A percentile compares a stretch with the other conserved stretches of the same genome.
Evolutionary conservation across 768 basidiomycete genomes (phyloP).

Genomic region (Termitomyces bulborhizus): DNA sequence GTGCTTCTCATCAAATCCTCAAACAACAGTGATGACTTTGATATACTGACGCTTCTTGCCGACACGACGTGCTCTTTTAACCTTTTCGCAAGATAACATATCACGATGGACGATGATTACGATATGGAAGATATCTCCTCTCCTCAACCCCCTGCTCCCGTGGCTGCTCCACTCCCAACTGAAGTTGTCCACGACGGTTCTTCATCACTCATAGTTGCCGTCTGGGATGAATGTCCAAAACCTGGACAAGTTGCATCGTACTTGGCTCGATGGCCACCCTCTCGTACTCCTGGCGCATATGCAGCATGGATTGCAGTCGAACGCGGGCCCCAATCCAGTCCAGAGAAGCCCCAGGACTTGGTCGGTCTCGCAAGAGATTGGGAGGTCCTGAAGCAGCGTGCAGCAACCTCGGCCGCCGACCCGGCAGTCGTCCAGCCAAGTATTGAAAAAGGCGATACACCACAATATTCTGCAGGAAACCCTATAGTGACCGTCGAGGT

Average conservation of each 20-base stretch:
- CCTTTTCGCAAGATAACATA: neutral
- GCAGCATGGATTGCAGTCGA: constrained; percentile 30
- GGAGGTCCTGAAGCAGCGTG: constrained; percentile 6
- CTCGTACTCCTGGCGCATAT: constrained; percentile 23
- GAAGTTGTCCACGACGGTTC: constrained; percentile 12
- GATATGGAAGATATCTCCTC: constrained; percentile 7
- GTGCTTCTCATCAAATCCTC: neutral
- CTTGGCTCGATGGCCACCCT: constrained; percentile 31
- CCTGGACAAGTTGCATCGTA: constrained; percentile 20
- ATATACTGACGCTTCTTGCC: neutral
- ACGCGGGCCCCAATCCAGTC: constrained; percentile 14
- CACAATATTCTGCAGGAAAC: neutral
- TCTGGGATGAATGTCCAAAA: constrained; percentile 21
- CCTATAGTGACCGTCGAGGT: constrained; percentile 20
- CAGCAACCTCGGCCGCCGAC: neutral
- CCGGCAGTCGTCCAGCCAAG: neutral
- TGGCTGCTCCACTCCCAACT: constrained; percentile 9
- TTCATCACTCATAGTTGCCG: constrained; percentile 12
- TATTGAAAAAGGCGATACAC: neutral
- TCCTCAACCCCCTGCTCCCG: neutral
- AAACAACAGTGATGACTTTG: neutral
- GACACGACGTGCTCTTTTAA: neutral
- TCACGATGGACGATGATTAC: constrained; percentile 11
- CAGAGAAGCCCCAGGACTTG: constrained; percentile 3
- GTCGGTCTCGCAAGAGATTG: constrained; percentile 6